Evolutionary conservation across 257 asterid species (phyloP).

Genomic region (Thymus mandschuricus): DNA sequence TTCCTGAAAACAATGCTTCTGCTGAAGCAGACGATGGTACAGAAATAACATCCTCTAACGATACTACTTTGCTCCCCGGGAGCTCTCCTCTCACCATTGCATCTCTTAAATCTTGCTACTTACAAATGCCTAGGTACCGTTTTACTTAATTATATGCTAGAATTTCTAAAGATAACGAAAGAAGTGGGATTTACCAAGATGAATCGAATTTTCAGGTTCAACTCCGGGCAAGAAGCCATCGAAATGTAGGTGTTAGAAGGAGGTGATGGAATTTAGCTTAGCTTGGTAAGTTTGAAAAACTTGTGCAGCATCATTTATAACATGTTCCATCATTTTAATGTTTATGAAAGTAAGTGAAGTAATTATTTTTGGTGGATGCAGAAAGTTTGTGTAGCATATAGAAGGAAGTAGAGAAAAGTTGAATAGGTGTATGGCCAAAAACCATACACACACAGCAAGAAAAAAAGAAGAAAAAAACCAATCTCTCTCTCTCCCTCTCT

Average conservation of each 20-base stretch:
- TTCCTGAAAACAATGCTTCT: slow-evolving; percentile 41
- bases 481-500: neutral
- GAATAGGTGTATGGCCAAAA: slow-evolving; percentile 60
- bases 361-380: slow-evolving; percentile 50
- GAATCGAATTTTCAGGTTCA: slow-evolving; percentile 43
- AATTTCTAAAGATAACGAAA: neutral
- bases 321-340: slow-evolving; percentile 10
- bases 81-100: slow-evolving; percentile 62
- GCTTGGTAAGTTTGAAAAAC: slow-evolving; percentile 50
- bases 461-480: slow-evolving; percentile 26
- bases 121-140: slow-evolving; percentile 68
- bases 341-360: neutral
- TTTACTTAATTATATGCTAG: neutral
- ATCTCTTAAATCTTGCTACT: slow-evolving; percentile 64
- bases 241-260: slow-evolving; percentile 61
- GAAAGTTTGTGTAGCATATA: slow-evolving; percentile 69
- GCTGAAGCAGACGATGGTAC: slow-evolving; percentile 33
- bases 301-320: neutral
- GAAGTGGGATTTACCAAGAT: neutral
- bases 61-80: slow-evolving; percentile 41
- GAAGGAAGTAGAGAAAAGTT: slow-evolving; percentile 49
- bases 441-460: slow-evolving; percentile 44
- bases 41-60: slow-evolving; percentile 44
- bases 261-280: slow-evolving; percentile 45
- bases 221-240: slow-evolving; percentile 64